These are phyloP conservation scores for Moringa oleifera DNA, from an alignment of 345 rosid species.

Conservation along the genomic window DNA sequence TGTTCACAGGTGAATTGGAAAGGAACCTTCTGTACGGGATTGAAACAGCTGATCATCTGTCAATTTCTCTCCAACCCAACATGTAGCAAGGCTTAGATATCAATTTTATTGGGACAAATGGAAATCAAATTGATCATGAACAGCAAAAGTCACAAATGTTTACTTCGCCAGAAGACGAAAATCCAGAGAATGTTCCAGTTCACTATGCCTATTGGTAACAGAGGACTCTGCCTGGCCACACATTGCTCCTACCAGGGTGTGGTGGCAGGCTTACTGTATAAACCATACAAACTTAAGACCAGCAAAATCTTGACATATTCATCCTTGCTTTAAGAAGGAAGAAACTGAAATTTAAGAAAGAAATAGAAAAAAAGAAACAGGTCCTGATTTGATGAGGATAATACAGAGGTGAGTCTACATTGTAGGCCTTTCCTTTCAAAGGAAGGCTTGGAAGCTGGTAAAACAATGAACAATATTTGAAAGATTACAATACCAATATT, in stretches of 20 bases:
- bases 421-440: not conserved
- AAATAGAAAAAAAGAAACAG: no score
- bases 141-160: conserved; percentile 9
- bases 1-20: conserved; percentile 34
- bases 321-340: no score
- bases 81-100: not conserved
- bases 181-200: not conserved
- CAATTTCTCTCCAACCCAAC: no score
- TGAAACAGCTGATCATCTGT: conserved; percentile 8
- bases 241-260: no score
- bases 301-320: no score
- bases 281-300: no score
- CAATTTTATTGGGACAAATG: conserved; percentile 15
- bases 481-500: conserved; percentile 6
- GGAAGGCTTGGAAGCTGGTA: not conserved
- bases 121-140: conserved; percentile 6
- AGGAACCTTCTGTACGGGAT: conserved; percentile 5
- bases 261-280: no score
- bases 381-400: not conserved
- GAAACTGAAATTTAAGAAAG: no score
- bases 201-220: no score
- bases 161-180: conserved; percentile 17
- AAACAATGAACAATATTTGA: conserved; percentile 6
- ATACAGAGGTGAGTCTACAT: not conserved
- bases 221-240: no score